Base-by-base conservation (phyloP, 108 stramenopile genomes). In the Chaetoceros tenuissimus region DNA sequence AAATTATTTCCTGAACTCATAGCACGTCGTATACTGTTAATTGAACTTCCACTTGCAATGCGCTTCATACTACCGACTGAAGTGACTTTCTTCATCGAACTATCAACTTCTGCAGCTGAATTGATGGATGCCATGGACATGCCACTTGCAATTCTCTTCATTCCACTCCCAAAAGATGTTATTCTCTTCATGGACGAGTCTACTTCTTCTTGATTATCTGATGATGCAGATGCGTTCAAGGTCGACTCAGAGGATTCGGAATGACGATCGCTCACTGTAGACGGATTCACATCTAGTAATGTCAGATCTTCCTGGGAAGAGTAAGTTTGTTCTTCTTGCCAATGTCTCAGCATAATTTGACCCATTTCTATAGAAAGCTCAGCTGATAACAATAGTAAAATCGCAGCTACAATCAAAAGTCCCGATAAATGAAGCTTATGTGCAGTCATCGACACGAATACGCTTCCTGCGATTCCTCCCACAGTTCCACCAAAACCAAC, bases 401-500 rank as follows among this genome's bases (percentile, higher is more conserved):
- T 22, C 45, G 87, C 83, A 16, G 91, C 81, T 7, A 89, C 49
- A 30, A 89, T 31, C 27, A 92, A 70, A 28, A 94, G 54, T 27
- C 87, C 87, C 0, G 87, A 75, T 2, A 94, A 46, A 29, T 81
- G 71, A 2, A 94, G 61, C 20, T 73, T 62, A 44, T 77, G 74
- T n/a, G 84, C 86, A 62, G 82, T 50, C 24, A 77, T 66, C 1
- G 91, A 88, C 16, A 85, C 79, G 24, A 88, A 60, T 17, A 85
- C 65, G 58, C 87, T 87, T 59, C 87, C 85, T 56, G 80, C 50
- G 40, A 94, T 86, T 28, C 92, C 84, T 46, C 92, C 92, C 3
- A 94, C 47, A 7, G 92, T 94, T 7, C 87, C 92, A 40, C 92
- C 92, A 59, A 94, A 87, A 28, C 85, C 85, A 18, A 94, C 82